Percentiles rank a stretch among this genome's conserved stretches.
Conservation (phyloP, 805 yeast genomes). For the Candida rishiriensis region DNA sequence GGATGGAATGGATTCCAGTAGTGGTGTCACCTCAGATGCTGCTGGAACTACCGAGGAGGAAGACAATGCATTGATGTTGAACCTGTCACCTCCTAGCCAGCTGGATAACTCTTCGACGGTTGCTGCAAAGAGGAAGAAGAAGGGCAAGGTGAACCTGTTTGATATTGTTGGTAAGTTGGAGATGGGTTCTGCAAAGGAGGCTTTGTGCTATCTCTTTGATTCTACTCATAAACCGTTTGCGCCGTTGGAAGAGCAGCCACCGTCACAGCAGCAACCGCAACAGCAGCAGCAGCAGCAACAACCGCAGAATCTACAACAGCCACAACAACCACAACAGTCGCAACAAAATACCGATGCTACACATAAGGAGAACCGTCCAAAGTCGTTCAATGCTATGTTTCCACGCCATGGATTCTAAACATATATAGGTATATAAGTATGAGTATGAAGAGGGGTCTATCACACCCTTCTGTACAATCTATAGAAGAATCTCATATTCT, state of each 20-base stretch:
- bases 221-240: constrained; percentile 3
- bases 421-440: too few species aligned
- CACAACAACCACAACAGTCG: too few species aligned
- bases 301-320: too few species aligned
- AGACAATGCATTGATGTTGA: neutral
- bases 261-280: neutral
- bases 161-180: constrained; percentile 5
- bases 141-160: neutral
- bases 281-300: too few species aligned
- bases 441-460: too few species aligned
- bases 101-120: too few species aligned
- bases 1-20: neutral
- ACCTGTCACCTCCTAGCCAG: neutral
- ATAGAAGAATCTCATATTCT: constrained; percentile 84
- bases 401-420: too few species aligned
- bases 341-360: too few species aligned
- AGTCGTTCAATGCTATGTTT: too few species aligned
- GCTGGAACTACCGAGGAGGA: neutral
- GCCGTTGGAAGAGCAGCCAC: neutral
- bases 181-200: neutral
- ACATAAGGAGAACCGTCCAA: too few species aligned
- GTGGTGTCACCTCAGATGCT: neutral
- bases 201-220: constrained; percentile 3
- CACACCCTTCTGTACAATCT: constrained; percentile 55
- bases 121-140: constrained; percentile 1